Conservation (phyloP, 768 basidiomycete species). For the Hygrocybe punicea region DNA sequence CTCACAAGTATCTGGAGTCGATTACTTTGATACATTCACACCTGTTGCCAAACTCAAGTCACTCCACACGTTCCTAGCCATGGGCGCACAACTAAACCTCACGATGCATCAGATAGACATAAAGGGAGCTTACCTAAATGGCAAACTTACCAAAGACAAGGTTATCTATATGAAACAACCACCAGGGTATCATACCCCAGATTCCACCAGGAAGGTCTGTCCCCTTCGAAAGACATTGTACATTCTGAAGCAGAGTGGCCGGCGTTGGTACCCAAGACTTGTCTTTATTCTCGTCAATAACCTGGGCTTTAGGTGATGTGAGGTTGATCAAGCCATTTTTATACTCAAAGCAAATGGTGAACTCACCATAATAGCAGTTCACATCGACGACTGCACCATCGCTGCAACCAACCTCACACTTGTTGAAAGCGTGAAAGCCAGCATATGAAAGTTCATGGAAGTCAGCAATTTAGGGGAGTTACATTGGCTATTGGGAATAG, state of each 20-base stretch:
- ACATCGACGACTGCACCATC: slow-evolving; percentile 35
- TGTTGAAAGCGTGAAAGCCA: not conserved
- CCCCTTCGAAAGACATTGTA: slow-evolving; percentile 28
- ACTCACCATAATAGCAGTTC: slow-evolving; percentile 23
- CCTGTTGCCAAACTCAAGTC: slow-evolving; percentile 28
- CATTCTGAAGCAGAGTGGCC: slow-evolving; percentile 28
- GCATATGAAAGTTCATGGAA: not conserved
- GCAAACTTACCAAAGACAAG: slow-evolving; percentile 29
- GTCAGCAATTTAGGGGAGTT: too few species aligned
- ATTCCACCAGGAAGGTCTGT: slow-evolving; percentile 13
- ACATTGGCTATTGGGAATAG: slow-evolving; percentile 11
- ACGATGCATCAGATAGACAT: slow-evolving; percentile 41
- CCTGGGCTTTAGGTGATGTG: slow-evolving; percentile 18
- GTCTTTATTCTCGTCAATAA: slow-evolving; percentile 8
- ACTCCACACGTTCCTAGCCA: slow-evolving; percentile 27
- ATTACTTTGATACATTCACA: slow-evolving; percentile 36
- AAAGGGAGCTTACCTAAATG: too few species aligned
- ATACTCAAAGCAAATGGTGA: slow-evolving; percentile 6
- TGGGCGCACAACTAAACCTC: too few species aligned
- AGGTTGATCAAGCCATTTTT: too few species aligned
- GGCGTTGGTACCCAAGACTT: slow-evolving; percentile 25
- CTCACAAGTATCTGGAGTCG: slow-evolving; percentile 38
- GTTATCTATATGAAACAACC: slow-evolving; percentile 45
- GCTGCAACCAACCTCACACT: not conserved
- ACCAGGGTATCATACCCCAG: slow-evolving; percentile 21